Conservation (phyloP, 2,329 filamentous ascomycete species). For the Pseudogymnoascus sp. region DNA sequence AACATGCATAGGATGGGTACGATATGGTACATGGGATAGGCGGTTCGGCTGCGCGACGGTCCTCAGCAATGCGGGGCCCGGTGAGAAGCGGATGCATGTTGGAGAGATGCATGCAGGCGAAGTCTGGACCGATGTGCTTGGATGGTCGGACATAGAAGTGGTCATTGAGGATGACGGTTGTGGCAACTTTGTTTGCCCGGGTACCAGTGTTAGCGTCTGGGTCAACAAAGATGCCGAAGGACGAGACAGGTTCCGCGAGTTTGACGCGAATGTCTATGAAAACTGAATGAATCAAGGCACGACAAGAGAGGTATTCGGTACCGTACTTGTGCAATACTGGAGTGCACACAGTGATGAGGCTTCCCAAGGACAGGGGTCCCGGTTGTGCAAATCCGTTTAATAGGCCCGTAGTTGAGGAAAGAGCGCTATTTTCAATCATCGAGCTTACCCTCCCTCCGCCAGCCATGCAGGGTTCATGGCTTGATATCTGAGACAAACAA, state of each 20-base stretch:
- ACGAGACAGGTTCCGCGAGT: constrained; percentile 35
- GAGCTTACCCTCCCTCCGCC: neutral
- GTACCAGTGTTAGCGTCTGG: constrained; percentile 52
- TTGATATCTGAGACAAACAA: constrained; percentile 1
- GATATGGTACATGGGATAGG: constrained; percentile 40
- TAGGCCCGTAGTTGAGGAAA: neutral
- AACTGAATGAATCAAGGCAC: neutral
- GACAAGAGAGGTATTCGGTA: neutral
- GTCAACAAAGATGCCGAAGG: constrained; percentile 47
- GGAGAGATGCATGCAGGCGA: constrained; percentile 49
- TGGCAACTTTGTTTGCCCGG: constrained; percentile 46
- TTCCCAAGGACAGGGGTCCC: neutral
- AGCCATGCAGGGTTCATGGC: neutral
- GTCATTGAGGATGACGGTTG: constrained; percentile 50
- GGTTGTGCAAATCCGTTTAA: neutral
- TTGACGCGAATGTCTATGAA: constrained; percentile 22
- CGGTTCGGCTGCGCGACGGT: constrained; percentile 46
- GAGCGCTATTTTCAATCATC: constrained; percentile 1
- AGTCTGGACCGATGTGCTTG: constrained; percentile 54
- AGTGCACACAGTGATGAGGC: constrained; percentile 1
- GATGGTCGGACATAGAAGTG: constrained; percentile 45
- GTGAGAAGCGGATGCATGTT: constrained; percentile 52
- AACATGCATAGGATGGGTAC: constrained; percentile 51
- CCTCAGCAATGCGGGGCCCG: constrained; percentile 42
- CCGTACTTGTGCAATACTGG: neutral